These are phyloP conservation scores for Leucaena leucocephala DNA, from an alignment of 306 rosid genomes.

Conservation along the genomic window DNA sequence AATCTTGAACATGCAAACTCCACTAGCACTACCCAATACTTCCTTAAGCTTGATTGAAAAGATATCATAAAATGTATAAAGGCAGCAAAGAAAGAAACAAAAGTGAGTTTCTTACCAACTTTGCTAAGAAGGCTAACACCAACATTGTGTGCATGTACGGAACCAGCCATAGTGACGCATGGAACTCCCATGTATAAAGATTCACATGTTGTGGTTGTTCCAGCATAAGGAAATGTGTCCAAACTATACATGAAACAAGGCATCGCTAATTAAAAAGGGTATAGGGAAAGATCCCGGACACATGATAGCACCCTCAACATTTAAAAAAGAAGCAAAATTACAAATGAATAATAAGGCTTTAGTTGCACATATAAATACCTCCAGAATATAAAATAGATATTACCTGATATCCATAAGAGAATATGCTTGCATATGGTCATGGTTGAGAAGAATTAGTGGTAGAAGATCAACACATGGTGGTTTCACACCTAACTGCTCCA, in stretches of 20 bases:
- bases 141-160: constrained; percentile 97
- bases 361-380: constrained; percentile 13
- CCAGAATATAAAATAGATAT: constrained; percentile 30
- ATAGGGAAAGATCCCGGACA: background rate
- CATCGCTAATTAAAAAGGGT: background rate
- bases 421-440: constrained; percentile 98
- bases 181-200: constrained; percentile 99
- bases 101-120: constrained; percentile 68
- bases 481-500: constrained; percentile 92
- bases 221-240: constrained; percentile 99
- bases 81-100: constrained; percentile 12
- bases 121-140: constrained; percentile 96
- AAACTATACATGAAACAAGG: constrained; percentile 56
- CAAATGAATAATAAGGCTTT: constrained; percentile 11
- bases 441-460: constrained; percentile 93
- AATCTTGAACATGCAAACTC: background rate
- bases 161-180: constrained; percentile 96
- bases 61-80: constrained; percentile 23
- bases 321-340: background rate
- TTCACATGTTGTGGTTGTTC: constrained; percentile 97
- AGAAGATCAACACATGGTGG: constrained; percentile 95
- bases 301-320: background rate
- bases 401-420: constrained; percentile 99
- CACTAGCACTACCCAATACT: too few relatives aligned
- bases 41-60: background rate